phyloP scores from a whole-genome alignment of 1,284 basidiomycete species.

The Chalciporus piperatoides region DNA sequence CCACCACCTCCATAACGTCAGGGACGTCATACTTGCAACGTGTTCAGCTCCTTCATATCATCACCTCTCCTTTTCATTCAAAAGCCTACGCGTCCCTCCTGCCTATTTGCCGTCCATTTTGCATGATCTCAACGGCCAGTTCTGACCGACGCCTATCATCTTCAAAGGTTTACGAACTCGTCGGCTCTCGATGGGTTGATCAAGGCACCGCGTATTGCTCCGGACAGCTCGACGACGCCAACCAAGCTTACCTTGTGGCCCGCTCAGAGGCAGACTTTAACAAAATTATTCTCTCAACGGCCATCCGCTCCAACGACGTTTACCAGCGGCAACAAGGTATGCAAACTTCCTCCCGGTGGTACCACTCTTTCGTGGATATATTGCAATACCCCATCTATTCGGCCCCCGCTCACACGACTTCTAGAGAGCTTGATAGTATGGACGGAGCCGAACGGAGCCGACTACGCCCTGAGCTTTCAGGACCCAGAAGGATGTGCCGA shows the following conservation, averaged over 20 bases:
- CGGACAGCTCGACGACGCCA: constrained; percentile 76
- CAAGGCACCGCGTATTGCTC: constrained; percentile 93
- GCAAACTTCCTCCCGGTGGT: constrained; percentile 26
- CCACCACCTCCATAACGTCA: constrained; percentile 20
- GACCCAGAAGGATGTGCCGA: constrained; percentile 95
- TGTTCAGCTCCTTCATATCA: constrained; percentile 14
- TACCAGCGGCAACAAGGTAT: constrained; percentile 91
- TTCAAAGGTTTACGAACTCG: constrained; percentile 85
- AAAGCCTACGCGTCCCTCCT: constrained; percentile 14
- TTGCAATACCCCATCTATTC: constrained; percentile 5
- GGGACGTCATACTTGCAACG: constrained; percentile 26
- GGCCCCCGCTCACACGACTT: constrained; percentile 15
- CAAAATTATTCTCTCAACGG: constrained; percentile 68
- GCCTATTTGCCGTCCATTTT: constrained; percentile 25
- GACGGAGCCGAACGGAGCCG: constrained; percentile 93
- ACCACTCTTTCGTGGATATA: not conserved
- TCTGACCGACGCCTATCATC: constrained; percentile 30
- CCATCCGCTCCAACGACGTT: constrained; percentile 78
- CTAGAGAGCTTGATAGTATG: constrained; percentile 97
- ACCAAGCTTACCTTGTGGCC: constrained; percentile 81
- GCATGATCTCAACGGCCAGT: constrained; percentile 30
- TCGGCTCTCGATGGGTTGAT: constrained; percentile 87
- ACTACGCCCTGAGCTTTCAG: constrained; percentile 97
- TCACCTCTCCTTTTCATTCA: constrained; percentile 17
- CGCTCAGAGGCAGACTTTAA: constrained; percentile 73